Evolutionary conservation across 768 basidiomycete genomes (phyloP).

Genomic region (Rubroboletus satanas): DNA sequence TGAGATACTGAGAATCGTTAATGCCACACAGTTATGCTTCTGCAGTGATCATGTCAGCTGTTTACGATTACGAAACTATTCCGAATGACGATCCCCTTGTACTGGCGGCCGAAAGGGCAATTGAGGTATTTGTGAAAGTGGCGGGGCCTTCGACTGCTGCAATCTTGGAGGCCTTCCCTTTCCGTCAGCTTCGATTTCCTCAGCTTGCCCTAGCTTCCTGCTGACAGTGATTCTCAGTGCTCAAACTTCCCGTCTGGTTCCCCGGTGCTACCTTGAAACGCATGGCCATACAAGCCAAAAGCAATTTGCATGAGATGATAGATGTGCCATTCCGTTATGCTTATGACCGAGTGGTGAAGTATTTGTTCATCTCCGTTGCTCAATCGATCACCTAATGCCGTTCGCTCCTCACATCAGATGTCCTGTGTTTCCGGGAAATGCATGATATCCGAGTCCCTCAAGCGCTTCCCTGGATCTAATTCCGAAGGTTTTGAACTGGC

Average conservation of each 20-base stretch:
- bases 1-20: conserved; percentile 1
- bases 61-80: conserved; percentile 32
- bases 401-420: conserved; percentile 7
- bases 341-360: conserved; percentile 21
- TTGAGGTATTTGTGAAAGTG: conserved; percentile 22
- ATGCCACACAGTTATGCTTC: conserved; percentile 28
- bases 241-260: conserved; percentile 33
- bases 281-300: conserved; percentile 29
- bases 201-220: neutral
- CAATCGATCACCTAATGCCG: neutral
- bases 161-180: conserved; percentile 31
- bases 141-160: conserved; percentile 25
- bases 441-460: conserved; percentile 31
- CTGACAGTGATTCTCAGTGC: conserved; percentile 22
- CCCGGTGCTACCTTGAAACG: conserved; percentile 34
- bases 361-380: neutral
- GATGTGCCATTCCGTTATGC: conserved; percentile 30
- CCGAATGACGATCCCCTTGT: conserved; percentile 28
- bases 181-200: conserved; percentile 24
- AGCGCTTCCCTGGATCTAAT: conserved; percentile 13
- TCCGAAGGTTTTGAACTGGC: conserved; percentile 26
- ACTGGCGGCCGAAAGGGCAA: conserved; percentile 30
- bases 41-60: conserved; percentile 30
- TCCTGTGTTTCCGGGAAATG: conserved; percentile 23
- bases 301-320: conserved; percentile 27